Percentiles rank a stretch among this genome's conserved stretches.
These are phyloP conservation scores for Phytophthora boehmeriae DNA, from an alignment of 352 stramenopile genomes.

Conservation along the genomic window DNA sequence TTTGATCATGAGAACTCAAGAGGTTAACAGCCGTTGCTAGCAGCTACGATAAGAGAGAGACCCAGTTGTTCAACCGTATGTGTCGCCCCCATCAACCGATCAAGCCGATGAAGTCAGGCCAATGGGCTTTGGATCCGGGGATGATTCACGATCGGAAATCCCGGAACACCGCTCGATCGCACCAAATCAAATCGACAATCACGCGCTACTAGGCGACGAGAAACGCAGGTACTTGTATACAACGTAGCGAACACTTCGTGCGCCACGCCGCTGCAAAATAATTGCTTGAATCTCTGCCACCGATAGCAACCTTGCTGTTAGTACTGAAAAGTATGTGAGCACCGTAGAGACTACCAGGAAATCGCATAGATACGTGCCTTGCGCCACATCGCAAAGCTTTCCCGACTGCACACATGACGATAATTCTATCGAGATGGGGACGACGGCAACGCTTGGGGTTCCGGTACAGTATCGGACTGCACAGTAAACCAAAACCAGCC, in stretches of 20 bases:
- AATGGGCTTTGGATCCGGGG: slow-evolving; percentile 7
- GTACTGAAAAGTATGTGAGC: background rate
- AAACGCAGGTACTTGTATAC: too few species aligned
- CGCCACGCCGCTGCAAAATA: background rate
- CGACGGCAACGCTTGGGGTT: background rate
- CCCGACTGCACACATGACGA: slow-evolving; percentile 13
- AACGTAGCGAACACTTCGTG: too few species aligned
- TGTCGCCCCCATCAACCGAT: slow-evolving; percentile 2
- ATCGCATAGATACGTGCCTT: slow-evolving; percentile 23
- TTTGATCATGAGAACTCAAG: too few species aligned
- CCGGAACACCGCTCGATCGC: too few species aligned
- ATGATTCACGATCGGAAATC: slow-evolving; percentile 1
- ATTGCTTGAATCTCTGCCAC: background rate
- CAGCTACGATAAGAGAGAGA: too few species aligned
- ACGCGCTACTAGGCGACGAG: too few species aligned
- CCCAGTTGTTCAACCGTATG: slow-evolving; percentile 13
- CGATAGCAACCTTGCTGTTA: background rate
- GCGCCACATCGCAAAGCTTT: slow-evolving; percentile 21
- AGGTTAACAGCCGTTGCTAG: too few species aligned
- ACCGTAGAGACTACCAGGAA: slow-evolving; percentile 9
- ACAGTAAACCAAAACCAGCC: too few species aligned
- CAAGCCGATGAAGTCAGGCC: background rate
- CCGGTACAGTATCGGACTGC: too few species aligned
- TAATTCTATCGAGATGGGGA: slow-evolving; percentile 15
- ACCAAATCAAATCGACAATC: too few species aligned